These are phyloP conservation scores for Ascochyta viciae-villosae DNA, from an alignment of 2,329 filamentous ascomycete genomes.

Conservation along the genomic window DNA sequence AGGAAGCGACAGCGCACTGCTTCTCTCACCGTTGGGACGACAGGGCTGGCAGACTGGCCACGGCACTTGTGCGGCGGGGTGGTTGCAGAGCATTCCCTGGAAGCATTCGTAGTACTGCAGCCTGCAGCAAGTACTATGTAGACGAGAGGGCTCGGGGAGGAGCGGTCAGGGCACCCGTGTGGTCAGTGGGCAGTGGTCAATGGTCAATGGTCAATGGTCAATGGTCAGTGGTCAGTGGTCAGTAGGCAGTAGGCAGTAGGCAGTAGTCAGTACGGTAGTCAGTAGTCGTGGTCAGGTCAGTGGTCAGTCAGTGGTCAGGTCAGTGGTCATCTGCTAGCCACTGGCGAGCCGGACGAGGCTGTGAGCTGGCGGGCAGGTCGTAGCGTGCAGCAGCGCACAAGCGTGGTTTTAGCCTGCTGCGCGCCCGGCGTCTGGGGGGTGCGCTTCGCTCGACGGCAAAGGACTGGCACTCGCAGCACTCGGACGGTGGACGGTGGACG, in stretches of 20 bases:
- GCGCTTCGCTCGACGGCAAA: neutral
- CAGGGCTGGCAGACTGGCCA: slow-evolving; percentile 15
- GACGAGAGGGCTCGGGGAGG: slow-evolving; percentile 18
- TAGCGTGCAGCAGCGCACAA: slow-evolving; percentile 36
- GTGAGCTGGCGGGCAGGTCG: slow-evolving; percentile 30
- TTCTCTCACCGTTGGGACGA: slow-evolving; percentile 8
- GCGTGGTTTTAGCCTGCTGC: slow-evolving; percentile 25
- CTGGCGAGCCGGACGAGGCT: slow-evolving; percentile 22
- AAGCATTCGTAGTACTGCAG: too few species aligned
- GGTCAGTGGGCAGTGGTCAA: too few species aligned
- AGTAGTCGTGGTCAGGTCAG: too few species aligned
- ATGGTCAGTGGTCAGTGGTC: too few species aligned
- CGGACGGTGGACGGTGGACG: too few species aligned
- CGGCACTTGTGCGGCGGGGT: slow-evolving; percentile 15
- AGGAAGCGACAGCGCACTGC: slow-evolving; percentile 20
- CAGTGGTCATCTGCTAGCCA: slow-evolving; percentile 28
- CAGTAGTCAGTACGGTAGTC: too few species aligned
- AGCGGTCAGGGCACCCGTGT: slow-evolving; percentile 30
- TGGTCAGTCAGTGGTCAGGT: slow-evolving; percentile 21
- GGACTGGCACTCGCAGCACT: neutral
- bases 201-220: slow-evolving; percentile 14
- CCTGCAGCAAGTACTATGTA: too few species aligned
- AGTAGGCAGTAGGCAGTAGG: too few species aligned
- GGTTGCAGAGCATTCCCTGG: slow-evolving; percentile 26
- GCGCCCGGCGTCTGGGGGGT: neutral